Conservation (phyloP, 768 basidiomycete genomes). For the Suillus clintonianus region DNA sequence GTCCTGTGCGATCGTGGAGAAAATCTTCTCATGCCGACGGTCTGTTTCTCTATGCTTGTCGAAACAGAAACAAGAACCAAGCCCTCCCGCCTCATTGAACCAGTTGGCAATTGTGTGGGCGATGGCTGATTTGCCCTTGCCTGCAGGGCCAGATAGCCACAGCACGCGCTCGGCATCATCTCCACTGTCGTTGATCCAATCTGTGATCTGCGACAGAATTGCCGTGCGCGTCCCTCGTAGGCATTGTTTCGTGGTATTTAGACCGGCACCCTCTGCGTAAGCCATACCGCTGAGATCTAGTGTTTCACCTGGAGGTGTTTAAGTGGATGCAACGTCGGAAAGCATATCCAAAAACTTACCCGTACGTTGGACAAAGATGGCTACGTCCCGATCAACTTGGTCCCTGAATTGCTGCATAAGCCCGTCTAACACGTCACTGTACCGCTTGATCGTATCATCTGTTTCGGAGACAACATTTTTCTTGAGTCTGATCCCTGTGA, state of each 20-base stretch:
- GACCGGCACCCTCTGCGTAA: slow-evolving; percentile 2
- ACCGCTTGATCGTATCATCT: neutral
- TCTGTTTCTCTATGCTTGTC: slow-evolving; percentile 3
- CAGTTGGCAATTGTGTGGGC: slow-evolving; percentile 9
- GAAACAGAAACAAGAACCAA: slow-evolving; percentile 16
- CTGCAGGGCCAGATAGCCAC: slow-evolving; percentile 28
- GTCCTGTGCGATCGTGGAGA: slow-evolving; percentile 22
- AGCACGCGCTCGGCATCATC: slow-evolving; percentile 10
- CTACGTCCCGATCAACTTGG: neutral
- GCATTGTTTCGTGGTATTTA: slow-evolving; percentile 14
- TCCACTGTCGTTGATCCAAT: slow-evolving; percentile 21
- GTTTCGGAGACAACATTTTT: neutral
- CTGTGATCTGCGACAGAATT: slow-evolving; percentile 26
- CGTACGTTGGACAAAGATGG: neutral
- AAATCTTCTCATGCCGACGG: slow-evolving; percentile 9
- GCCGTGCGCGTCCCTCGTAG: slow-evolving; percentile 22
- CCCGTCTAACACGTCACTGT: neutral
- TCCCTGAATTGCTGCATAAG: slow-evolving; percentile 5
- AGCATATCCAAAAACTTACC: neutral
- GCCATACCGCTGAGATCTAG: neutral
- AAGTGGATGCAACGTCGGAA: neutral
- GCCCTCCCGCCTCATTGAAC: slow-evolving; percentile 11
- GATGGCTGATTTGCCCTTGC: slow-evolving; percentile 25
- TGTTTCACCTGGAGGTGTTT: neutral
- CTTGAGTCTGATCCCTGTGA: neutral